Percentiles rank a stretch among this genome's conserved stretches.
Conservation (phyloP, 2,329 filamentous ascomycete species). For the Aureobasidium sp. region DNA sequence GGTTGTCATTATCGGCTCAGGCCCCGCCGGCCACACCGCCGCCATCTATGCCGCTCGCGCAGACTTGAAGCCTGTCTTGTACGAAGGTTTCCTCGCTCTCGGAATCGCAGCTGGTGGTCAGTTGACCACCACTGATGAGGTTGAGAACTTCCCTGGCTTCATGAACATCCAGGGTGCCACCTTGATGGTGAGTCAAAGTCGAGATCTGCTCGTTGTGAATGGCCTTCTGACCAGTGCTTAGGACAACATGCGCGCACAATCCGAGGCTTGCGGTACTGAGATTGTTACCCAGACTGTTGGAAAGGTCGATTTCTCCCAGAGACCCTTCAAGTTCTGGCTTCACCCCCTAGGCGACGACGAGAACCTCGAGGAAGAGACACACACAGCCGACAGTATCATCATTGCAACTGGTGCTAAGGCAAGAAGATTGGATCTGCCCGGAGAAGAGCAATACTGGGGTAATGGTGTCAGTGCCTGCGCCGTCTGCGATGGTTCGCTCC, state of each 20-base stretch:
- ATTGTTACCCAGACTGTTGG: conserved; percentile 90
- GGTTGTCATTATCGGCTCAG: conserved; percentile 73
- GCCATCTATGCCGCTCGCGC: conserved; percentile 93
- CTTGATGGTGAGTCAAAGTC: conserved; percentile 55
- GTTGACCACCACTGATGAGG: conserved; percentile 94
- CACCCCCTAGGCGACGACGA: conserved; percentile 73
- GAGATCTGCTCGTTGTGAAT: conserved; percentile 22
- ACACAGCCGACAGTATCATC: conserved; percentile 88
- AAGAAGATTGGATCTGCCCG: conserved; percentile 69
- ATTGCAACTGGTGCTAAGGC: conserved; percentile 94
- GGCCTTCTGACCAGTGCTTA: background rate
- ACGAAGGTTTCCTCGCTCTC: conserved; percentile 96
- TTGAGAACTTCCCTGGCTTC: conserved; percentile 98
- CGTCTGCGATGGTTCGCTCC: conserved; percentile 93
- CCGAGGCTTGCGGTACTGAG: conserved; percentile 82
- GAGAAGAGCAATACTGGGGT: conserved; percentile 96
- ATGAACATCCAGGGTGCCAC: conserved; percentile 79
- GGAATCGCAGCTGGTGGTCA: conserved; percentile 94
- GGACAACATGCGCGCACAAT: conserved; percentile 88
- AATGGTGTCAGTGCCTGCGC: conserved; percentile 94
- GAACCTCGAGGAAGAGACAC: conserved; percentile 56
- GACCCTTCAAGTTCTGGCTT: conserved; percentile 83
- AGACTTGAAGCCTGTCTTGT: conserved; percentile 89
- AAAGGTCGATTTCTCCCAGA: conserved; percentile 72
- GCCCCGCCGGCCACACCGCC: conserved; percentile 94